phyloP scores from a whole-genome alignment of 345 rosid species.

The Bruguiera parviflora region DNA sequence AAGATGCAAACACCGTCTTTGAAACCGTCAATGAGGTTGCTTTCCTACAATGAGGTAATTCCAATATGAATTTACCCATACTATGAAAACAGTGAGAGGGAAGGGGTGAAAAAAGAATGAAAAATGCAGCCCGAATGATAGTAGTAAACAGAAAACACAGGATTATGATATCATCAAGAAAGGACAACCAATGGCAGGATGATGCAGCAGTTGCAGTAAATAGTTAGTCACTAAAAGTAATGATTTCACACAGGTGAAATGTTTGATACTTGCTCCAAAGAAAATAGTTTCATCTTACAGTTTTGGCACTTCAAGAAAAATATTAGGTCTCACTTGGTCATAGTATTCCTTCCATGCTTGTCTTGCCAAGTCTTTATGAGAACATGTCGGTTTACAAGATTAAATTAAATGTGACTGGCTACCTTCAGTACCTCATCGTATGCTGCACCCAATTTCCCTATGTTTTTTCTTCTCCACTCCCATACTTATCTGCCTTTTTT shows the following conservation, averaged over 20 bases:
- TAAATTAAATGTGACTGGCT: too few relatives aligned
- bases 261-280: neutral
- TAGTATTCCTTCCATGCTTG: too few relatives aligned
- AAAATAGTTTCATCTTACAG: neutral
- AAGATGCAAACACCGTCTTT: neutral
- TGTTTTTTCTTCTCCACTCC: too few relatives aligned
- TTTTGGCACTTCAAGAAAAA: too few relatives aligned
- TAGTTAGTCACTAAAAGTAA: neutral
- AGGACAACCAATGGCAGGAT: neutral
- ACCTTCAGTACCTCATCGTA: too few relatives aligned
- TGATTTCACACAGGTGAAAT: neutral
- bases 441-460: too few relatives aligned
- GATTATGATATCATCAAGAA: constrained; percentile 1
- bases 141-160: constrained; percentile 6
- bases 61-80: neutral
- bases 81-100: neutral
- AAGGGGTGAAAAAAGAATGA: too few relatives aligned
- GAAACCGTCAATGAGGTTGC: neutral
- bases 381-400: too few relatives aligned
- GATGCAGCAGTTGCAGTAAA: neutral
- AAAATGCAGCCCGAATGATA: neutral
- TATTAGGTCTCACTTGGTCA: too few relatives aligned
- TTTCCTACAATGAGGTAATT: neutral
- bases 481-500: too few relatives aligned
- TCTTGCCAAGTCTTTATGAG: too few relatives aligned